Evolutionary conservation across 2,329 filamentous ascomycete species (phyloP).

Genomic region (Emergomyces pasteurianus): DNA sequence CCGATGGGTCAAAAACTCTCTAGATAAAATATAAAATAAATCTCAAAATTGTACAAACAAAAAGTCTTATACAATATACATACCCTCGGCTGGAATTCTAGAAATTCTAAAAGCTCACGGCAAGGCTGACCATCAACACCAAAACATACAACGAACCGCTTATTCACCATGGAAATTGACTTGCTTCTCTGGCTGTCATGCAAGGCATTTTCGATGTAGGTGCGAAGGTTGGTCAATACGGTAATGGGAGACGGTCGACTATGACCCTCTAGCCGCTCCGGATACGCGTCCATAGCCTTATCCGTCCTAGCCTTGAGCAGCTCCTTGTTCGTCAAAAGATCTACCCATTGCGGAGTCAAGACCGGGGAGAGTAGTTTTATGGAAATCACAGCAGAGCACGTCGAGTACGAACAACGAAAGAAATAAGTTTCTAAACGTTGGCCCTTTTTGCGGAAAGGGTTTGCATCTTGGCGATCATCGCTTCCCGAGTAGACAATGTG

Average conservation of each 20-base stretch:
- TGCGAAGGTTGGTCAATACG: constrained; percentile 44
- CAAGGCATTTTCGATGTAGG: constrained; percentile 49
- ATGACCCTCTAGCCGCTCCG: constrained; percentile 43
- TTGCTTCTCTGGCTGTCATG: constrained; percentile 39
- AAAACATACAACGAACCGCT: constrained; percentile 52
- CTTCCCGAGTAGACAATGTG: constrained; percentile 40
- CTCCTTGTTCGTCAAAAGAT: constrained; percentile 42
- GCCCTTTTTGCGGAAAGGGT: constrained; percentile 14
- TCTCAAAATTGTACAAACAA: neutral
- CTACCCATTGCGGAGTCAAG: constrained; percentile 37
- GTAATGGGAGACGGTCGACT: constrained; percentile 41
- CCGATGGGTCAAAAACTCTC: neutral
- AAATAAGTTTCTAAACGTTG: constrained; percentile 33
- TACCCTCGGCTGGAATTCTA: constrained; percentile 45
- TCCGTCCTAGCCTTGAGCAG: constrained; percentile 43
- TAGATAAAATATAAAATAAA: constrained; percentile 1
- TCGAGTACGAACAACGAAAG: constrained; percentile 49
- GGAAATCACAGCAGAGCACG: constrained; percentile 43
- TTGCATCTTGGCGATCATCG: constrained; percentile 14
- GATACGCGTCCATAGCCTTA: constrained; percentile 38
- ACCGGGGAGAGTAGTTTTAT: constrained; percentile 42
- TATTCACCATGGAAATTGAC: constrained; percentile 48
- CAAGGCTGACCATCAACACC: constrained; percentile 45
- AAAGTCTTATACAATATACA: constrained; percentile 13
- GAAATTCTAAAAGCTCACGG: constrained; percentile 42